Evolutionary conservation across 352 stramenopile genomes (phyloP).

Genomic region (Blastocystis hominis): DNA sequence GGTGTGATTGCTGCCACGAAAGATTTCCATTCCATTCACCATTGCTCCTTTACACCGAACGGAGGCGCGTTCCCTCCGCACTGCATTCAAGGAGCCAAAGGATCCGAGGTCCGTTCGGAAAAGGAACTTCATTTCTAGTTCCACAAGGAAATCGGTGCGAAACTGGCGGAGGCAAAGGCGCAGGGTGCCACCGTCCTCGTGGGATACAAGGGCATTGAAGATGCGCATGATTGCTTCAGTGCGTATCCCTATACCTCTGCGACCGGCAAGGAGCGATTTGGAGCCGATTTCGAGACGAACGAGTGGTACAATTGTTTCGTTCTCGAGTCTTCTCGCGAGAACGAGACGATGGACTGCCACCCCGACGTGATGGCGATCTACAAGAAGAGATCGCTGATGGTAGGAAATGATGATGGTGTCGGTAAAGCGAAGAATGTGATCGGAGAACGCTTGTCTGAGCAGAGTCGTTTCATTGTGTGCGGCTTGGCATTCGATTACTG

Average conservation of each 20-base stretch:
- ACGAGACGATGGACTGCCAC: not conserved
- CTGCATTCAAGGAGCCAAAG: constrained; percentile 58
- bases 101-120: constrained; percentile 2
- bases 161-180: not conserved
- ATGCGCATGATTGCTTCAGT: constrained; percentile 58
- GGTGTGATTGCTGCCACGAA: constrained; percentile 51
- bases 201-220: constrained; percentile 57
- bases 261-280: constrained; percentile 40
- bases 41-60: constrained; percentile 57
- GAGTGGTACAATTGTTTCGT: constrained; percentile 54
- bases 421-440: not conserved
- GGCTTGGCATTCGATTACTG: constrained; percentile 59
- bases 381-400: constrained; percentile 3
- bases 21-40: constrained; percentile 56
- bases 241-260: constrained; percentile 47
- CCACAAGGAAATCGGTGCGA: constrained; percentile 10
- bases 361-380: constrained; percentile 50
- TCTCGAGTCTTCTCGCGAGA: constrained; percentile 13
- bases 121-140: constrained; percentile 2
- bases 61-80: constrained; percentile 58
- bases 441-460: not conserved
- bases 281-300: not conserved
- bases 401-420: not conserved
- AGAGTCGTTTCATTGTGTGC: constrained; percentile 50
- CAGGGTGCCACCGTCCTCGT: constrained; percentile 49